phyloP scores from a whole-genome alignment of 192 early-diverging fungal genomes.

The Blastocladiella britannica region DNA sequence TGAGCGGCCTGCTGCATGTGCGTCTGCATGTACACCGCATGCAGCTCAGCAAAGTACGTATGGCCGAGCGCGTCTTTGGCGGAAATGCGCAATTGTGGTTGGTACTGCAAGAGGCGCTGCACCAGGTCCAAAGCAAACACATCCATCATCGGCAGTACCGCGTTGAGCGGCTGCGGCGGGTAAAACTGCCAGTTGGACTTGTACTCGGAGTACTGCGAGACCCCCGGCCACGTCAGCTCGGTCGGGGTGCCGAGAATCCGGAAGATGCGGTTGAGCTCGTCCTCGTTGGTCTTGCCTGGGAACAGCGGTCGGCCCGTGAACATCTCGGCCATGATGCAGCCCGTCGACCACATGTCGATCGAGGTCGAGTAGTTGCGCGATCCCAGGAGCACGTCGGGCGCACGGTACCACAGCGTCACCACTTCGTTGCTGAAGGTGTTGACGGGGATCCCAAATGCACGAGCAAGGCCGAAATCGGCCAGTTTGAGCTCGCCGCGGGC shows the following conservation, averaged over 20 bases:
- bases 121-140: conserved; percentile 46
- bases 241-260: conserved; percentile 57
- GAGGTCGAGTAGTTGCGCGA: conserved; percentile 84
- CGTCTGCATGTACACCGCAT: conserved; percentile 3
- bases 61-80: conserved; percentile 43
- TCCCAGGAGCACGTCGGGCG: conserved; percentile 89
- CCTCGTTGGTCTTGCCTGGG: conserved; percentile 59
- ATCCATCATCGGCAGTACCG: conserved; percentile 55
- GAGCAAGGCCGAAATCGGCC: conserved; percentile 66
- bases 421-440: conserved; percentile 96
- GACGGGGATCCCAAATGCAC: conserved; percentile 65
- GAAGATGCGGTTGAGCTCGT: conserved; percentile 63
- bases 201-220: conserved; percentile 46
- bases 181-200: conserved; percentile 39
- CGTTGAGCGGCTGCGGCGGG: conserved; percentile 35
- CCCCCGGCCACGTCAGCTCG: conserved; percentile 52
- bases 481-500: conserved; percentile 57
- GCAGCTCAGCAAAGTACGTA: conserved; percentile 33
- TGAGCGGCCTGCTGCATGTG: conserved; percentile 2
- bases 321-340: conserved; percentile 97
- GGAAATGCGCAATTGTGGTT: conserved; percentile 40
- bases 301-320: conserved; percentile 57
- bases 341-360: conserved; percentile 95
- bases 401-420: conserved; percentile 95
- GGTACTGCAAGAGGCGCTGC: conserved; percentile 50